These are phyloP conservation scores for Candida dendrica DNA, from an alignment of 805 yeast species.

Conservation along the genomic window DNA sequence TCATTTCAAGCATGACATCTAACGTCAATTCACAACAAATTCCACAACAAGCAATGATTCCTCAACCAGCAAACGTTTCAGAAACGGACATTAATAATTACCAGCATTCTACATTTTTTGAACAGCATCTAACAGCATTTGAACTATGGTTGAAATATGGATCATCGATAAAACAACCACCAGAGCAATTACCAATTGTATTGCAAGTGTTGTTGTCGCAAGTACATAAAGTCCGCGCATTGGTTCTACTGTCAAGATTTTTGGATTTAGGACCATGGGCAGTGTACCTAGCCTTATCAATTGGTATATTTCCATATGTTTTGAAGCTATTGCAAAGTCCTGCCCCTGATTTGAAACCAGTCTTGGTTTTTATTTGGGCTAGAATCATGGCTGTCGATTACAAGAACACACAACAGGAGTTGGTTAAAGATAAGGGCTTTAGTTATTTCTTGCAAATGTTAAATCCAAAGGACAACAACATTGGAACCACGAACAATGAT, in stretches of 20 bases:
- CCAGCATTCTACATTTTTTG: constrained; percentile 90
- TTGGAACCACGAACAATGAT: constrained; percentile 35
- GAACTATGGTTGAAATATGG: constrained; percentile 94
- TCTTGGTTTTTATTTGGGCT: constrained; percentile 94
- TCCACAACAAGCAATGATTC: constrained; percentile 7
- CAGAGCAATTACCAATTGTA: constrained; percentile 92
- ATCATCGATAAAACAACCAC: constrained; percentile 75
- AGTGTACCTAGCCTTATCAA: constrained; percentile 82
- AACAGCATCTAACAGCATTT: constrained; percentile 92
- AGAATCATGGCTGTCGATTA: constrained; percentile 94
- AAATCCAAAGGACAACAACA: constrained; percentile 32
- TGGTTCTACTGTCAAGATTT: constrained; percentile 75
- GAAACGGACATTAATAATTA: constrained; percentile 39
- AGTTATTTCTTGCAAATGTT: constrained; percentile 79
- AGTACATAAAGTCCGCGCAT: constrained; percentile 85
- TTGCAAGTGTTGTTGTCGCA: constrained; percentile 89
- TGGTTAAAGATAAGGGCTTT: constrained; percentile 86
- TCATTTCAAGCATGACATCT: background rate
- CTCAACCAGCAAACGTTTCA: constrained; percentile 6
- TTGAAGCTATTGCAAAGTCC: constrained; percentile 86
- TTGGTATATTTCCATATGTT: constrained; percentile 95
- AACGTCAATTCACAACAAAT: constrained; percentile 9
- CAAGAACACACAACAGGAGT: constrained; percentile 82
- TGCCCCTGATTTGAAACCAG: constrained; percentile 91
- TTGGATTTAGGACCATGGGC: constrained; percentile 98